Percentiles rank a stretch among this genome's conserved stretches.
Evolutionary conservation across 2,329 filamentous ascomycete species (phyloP).

Genomic region (Exophiala viscosa): DNA sequence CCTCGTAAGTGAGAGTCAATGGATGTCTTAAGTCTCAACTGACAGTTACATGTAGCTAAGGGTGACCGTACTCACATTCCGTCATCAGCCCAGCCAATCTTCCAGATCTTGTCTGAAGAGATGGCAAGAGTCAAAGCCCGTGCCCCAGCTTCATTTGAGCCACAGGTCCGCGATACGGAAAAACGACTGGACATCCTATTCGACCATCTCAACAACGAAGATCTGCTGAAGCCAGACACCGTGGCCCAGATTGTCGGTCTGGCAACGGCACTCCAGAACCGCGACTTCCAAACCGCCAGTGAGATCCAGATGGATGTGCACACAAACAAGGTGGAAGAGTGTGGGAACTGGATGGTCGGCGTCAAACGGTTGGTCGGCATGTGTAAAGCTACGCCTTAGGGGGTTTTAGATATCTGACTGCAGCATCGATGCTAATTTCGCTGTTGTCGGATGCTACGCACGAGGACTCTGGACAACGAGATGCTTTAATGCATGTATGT

Average conservation of each 20-base stretch:
- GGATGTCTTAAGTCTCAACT: slow-evolving; percentile 10
- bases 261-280: slow-evolving; percentile 62
- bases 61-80: slow-evolving; percentile 92
- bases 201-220: slow-evolving; percentile 94
- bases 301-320: slow-evolving; percentile 71
- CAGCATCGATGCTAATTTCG: not conserved
- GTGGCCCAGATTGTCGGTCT: slow-evolving; percentile 46
- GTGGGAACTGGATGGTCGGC: slow-evolving; percentile 82
- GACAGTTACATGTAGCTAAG: slow-evolving; percentile 45
- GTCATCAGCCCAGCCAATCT: slow-evolving; percentile 68
- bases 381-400: slow-evolving; percentile 68
- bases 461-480: not conserved
- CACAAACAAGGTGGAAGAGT: slow-evolving; percentile 72
- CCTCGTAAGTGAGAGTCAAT: slow-evolving; percentile 57
- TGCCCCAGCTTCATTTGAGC: slow-evolving; percentile 79
- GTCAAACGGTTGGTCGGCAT: slow-evolving; percentile 74
- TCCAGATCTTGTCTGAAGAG: slow-evolving; percentile 74
- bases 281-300: slow-evolving; percentile 66
- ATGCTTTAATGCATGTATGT: not conserved
- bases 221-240: slow-evolving; percentile 75
- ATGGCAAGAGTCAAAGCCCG: slow-evolving; percentile 84
- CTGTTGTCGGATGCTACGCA: not conserved
- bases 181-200: slow-evolving; percentile 92
- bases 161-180: slow-evolving; percentile 89
- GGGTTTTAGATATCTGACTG: not conserved